These are phyloP conservation scores for Hyphodiscus sp. DNA, from an alignment of 2,329 filamentous ascomycete species.

Conservation along the genomic window DNA sequence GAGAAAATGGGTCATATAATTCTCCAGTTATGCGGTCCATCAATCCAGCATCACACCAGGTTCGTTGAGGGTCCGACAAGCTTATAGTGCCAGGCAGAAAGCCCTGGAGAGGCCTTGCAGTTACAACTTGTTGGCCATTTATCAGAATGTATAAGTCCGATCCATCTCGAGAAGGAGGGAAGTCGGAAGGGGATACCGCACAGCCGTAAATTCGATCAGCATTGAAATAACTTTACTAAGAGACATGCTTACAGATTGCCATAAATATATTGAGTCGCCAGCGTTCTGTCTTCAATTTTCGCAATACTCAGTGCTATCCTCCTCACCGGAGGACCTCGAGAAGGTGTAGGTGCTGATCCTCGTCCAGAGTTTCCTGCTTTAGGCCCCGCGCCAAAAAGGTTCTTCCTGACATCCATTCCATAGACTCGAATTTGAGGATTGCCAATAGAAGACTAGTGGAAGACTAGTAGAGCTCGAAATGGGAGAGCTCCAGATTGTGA, in stretches of 20 bases:
- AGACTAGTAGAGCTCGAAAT: too few species aligned
- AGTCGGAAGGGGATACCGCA: conserved; percentile 78
- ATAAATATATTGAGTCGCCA: conserved; percentile 54
- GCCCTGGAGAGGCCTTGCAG: conserved; percentile 62
- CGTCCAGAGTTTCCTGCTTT: too few species aligned
- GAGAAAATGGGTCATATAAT: conserved; percentile 68
- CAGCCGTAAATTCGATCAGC: conserved; percentile 36
- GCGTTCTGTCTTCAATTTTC: conserved; percentile 38
- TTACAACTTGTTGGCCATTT: conserved; percentile 67
- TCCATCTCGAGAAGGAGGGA: conserved; percentile 64
- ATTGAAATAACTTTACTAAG: neutral
- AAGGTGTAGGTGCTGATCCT: conserved; percentile 32
- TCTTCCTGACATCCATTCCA: too few species aligned
- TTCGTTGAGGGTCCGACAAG: conserved; percentile 78
- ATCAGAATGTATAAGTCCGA: conserved; percentile 72
- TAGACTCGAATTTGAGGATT: too few species aligned
- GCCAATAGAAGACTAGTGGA: too few species aligned
- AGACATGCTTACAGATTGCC: conserved; percentile 50
- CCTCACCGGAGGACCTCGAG: conserved; percentile 24
- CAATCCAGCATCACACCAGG: conserved; percentile 78
- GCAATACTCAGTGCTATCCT: conserved; percentile 26
- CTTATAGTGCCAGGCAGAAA: conserved; percentile 74
- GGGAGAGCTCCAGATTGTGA: too few species aligned
- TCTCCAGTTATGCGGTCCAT: conserved; percentile 69
- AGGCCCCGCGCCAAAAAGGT: too few species aligned